Base-by-base conservation (phyloP, 2,329 filamentous ascomycete genomes). In the Pseudogymnoascus sp. region DNA sequence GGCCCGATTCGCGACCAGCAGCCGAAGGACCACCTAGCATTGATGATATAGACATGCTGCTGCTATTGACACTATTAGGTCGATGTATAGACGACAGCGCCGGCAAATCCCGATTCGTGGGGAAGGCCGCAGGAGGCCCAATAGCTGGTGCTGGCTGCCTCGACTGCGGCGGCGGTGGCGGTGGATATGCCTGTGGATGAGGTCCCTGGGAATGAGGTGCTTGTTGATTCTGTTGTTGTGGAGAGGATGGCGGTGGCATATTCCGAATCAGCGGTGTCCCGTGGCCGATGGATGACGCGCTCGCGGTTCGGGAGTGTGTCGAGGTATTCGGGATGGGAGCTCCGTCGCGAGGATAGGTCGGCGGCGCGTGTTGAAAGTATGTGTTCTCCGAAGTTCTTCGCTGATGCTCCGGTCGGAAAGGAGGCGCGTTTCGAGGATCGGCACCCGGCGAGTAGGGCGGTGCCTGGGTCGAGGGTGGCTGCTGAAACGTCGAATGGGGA, bases 1-100 rank as follows among this genome's bases (percentile, higher is more conserved):
- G 75, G 70, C 73, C 75, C 71, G 79, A 79, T 74, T 80, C 80
- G 73, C 75, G 75, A 43, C 75, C 70, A 63, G 76, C 77, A 61
- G 81, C 76, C 57, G 80, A 71, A 69, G 82, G 80, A 11, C 78
- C 79, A 65, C 86, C 87, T 65, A 90, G 81, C 75, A 90, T 84
- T 51, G 87, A 87, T n/a, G 86, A 88, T 74, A 90, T 90, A 57
- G 87, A 89, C 87, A 90, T 90, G 76, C 85, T 86, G 71, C 83
- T 83, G 62, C 82, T 82, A 11, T 68, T 68, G 37, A 66, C 70
- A 64, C 68, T 72, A 11, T 68, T 64, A 1, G 83, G 82, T 65
- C 86, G 80, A 73, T 83, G 79, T 64, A 78, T 75, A 21, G 81
- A 78, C 21, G 77, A 77, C 48, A 82, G 71, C 16, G 78, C 76